Base-by-base conservation (phyloP, 345 rosid species). In the Aquilaria yunnanensis region DNA sequence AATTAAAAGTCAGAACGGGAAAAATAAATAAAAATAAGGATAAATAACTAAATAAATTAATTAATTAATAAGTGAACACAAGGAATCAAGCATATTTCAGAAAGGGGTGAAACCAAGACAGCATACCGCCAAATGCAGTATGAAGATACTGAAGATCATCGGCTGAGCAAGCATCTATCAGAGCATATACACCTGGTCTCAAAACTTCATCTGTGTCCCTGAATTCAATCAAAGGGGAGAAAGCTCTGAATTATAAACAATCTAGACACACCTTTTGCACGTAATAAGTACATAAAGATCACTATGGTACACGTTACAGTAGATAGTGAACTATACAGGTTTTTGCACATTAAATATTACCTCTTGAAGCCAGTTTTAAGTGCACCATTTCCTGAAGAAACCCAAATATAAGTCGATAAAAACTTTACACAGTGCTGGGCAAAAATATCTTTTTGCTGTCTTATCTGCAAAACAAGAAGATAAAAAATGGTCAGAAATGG, bases 181-280 rank as follows among this genome's bases (percentile, higher is more conserved):
- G 69, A 63, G 99, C 97, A 76, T 86, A 83, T 13, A 94, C 80
- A 63, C 96, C 97, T 34, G 99, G 96, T 65, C 67, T 88, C 64
- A 94, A 74, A 64, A 97, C 96, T 75, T 85, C 97, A 62, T 90
- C 91, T 66, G 88, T 68, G 73, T 94, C 96, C 81, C 99, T 94
- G 86, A 63, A 72, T 60, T 69, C 14, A 51, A 43, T 60, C 9
- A 46, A 62, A 61, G 70, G 8, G 32, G 16, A 29, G 61, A 70
- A 14, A 32, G 47, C 45, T 46, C 64, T 59, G 59, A 37, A 37
- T 37, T 37, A 37, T 37, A 37, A 37, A 37, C 43, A 37, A 37
- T 37, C 43, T 37, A 37, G 23, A 37, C 43, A 37, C 43, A 3
- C 7, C 43, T 37, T 37, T 37, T 5, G 43, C 5, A 9, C 43